These are phyloP conservation scores for Gremmenia infestans DNA, from an alignment of 2,329 filamentous ascomycete genomes.

Conservation along the genomic window DNA sequence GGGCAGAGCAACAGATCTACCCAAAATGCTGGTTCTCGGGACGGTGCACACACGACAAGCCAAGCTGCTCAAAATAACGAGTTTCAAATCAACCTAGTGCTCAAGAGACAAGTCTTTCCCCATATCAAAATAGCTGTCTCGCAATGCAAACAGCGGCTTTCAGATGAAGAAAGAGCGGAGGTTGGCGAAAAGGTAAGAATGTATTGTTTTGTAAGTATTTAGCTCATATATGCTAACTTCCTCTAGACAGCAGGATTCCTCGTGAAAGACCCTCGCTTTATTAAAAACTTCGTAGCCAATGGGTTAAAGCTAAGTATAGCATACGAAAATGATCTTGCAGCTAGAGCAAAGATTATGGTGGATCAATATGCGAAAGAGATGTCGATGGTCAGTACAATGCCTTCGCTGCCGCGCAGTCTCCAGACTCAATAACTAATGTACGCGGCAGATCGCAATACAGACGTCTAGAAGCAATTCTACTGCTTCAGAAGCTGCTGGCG, in stretches of 20 bases:
- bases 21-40: background rate
- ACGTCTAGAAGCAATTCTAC: background rate
- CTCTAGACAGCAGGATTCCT: conserved; percentile 7
- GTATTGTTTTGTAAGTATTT: too few relatives aligned
- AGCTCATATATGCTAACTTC: background rate
- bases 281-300: conserved; percentile 7
- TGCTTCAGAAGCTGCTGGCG: background rate
- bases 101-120: conserved; percentile 11
- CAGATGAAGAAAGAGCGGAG: conserved; percentile 3
- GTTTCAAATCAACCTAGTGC: background rate
- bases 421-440: too few relatives aligned
- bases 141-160: conserved; percentile 2
- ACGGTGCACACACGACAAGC: background rate
- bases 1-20: background rate
- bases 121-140: conserved; percentile 10
- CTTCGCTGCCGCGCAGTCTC: too few relatives aligned
- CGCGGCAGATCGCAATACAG: too few relatives aligned
- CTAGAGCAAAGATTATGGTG: background rate
- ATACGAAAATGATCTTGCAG: conserved; percentile 4
- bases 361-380: background rate
- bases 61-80: background rate
- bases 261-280: conserved; percentile 2
- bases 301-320: background rate
- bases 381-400: background rate
- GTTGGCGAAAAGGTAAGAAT: conserved; percentile 13